Evolutionary conservation across 306 rosid species (phyloP).

Genomic region (Malus asiatica): DNA sequence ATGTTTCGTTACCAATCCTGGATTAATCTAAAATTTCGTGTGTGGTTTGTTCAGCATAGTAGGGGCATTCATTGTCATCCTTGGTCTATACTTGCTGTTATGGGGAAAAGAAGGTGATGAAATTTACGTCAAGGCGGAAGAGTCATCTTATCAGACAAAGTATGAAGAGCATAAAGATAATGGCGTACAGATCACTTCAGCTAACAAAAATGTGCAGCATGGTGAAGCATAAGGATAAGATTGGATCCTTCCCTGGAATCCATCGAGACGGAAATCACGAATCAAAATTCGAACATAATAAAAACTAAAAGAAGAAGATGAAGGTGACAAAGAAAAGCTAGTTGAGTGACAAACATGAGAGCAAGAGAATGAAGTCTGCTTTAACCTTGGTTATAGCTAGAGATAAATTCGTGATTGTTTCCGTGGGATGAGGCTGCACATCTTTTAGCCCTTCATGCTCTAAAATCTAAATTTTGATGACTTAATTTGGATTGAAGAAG

Average conservation of each 20-base stretch:
- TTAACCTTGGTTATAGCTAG: neutral
- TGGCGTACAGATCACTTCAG: neutral
- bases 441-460: no score
- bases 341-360: neutral
- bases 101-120: constrained; percentile 76
- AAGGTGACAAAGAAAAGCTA: neutral
- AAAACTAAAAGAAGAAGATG: neutral
- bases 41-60: constrained; percentile 45
- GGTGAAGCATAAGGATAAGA: neutral
- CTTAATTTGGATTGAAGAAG: neutral
- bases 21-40: neutral
- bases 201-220: neutral
- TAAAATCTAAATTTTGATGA: neutral
- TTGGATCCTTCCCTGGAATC: neutral
- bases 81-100: constrained; percentile 62
- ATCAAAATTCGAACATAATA: neutral
- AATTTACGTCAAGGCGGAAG: constrained; percentile 26
- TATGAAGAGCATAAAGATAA: neutral
- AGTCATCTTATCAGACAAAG: constrained; percentile 6
- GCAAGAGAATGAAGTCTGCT: neutral
- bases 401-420: no score
- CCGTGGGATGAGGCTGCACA: no score
- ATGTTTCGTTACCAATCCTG: neutral
- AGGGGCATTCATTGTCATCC: constrained; percentile 53
- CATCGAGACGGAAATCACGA: neutral